These are phyloP conservation scores for Trichopus zeylanicus DNA, from an alignment of 116 monocot species.

Conservation along the genomic window DNA sequence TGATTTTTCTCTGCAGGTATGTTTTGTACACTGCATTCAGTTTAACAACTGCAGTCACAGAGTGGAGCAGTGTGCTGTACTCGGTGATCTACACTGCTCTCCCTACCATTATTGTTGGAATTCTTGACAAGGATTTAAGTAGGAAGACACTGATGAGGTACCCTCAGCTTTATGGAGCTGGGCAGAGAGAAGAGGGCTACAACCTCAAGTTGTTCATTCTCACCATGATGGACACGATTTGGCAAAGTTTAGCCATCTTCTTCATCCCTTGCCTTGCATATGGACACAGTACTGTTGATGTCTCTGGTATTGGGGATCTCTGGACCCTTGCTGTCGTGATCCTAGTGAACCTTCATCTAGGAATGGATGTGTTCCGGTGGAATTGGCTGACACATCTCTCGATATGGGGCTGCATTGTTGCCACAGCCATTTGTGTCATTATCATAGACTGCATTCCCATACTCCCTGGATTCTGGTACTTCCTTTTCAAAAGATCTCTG, in stretches of 20 bases:
- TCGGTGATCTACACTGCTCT: constrained; percentile 81
- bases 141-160: constrained; percentile 77
- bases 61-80: constrained; percentile 89
- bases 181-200: constrained; percentile 88
- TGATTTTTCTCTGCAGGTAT: constrained; percentile 43
- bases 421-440: constrained; percentile 66
- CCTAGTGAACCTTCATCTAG: constrained; percentile 75
- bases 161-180: constrained; percentile 84
- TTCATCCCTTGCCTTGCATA: constrained; percentile 76
- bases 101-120: constrained; percentile 79
- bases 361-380: constrained; percentile 82
- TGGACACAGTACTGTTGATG: constrained; percentile 50
- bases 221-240: constrained; percentile 73
- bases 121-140: constrained; percentile 88
- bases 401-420: constrained; percentile 77
- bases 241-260: constrained; percentile 80
- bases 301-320: constrained; percentile 66
- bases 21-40: constrained; percentile 77
- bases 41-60: constrained; percentile 63
- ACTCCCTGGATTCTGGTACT: constrained; percentile 78
- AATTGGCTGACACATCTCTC: constrained; percentile 74
- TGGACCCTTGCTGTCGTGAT: constrained; percentile 73
- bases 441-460: constrained; percentile 48
- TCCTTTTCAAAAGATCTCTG: not conserved
- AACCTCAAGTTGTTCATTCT: constrained; percentile 66